phyloP scores from a whole-genome alignment of 108 stramenopile genomes.

The Schizochytrium sp. region DNA sequence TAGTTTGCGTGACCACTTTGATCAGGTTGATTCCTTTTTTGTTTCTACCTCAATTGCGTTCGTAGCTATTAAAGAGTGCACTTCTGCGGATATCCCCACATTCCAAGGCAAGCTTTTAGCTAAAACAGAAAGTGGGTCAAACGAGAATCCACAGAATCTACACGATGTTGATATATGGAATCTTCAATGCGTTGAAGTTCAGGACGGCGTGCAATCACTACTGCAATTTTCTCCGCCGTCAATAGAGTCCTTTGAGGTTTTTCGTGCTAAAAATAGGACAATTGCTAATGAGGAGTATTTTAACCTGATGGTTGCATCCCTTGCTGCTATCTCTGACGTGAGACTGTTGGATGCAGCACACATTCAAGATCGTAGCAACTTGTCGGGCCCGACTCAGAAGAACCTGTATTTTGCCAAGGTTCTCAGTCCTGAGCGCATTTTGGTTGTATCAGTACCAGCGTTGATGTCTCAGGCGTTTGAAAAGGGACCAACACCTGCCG shows the following conservation, averaged over 20 bases:
- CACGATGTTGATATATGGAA: not conserved
- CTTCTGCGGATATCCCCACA: not conserved
- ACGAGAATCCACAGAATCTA: not conserved
- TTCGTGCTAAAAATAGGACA: not conserved
- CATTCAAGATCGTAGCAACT: not conserved
- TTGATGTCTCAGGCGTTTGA: constrained; percentile 17
- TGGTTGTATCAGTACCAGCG: not conserved
- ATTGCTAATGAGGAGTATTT: constrained; percentile 4
- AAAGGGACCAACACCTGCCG: not conserved
- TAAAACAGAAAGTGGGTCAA: not conserved
- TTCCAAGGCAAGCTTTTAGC: not conserved
- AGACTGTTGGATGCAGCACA: not conserved
- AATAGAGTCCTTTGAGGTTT: not conserved
- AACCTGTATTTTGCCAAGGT: constrained; percentile 16
- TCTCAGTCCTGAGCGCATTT: not conserved
- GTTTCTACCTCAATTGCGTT: constrained; percentile 30
- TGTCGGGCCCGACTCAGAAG: not conserved
- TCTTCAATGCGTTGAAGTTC: not conserved
- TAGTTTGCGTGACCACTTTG: not conserved
- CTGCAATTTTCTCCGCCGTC: not conserved
- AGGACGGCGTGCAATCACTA: not conserved
- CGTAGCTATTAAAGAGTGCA: not conserved
- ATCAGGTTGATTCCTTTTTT: not conserved
- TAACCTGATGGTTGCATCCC: not conserved
- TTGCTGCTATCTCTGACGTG: not conserved